These are phyloP conservation scores for Chlamydomonas reinhardtii DNA, from an alignment of 163 green algal species.

Conservation along the genomic window DNA sequence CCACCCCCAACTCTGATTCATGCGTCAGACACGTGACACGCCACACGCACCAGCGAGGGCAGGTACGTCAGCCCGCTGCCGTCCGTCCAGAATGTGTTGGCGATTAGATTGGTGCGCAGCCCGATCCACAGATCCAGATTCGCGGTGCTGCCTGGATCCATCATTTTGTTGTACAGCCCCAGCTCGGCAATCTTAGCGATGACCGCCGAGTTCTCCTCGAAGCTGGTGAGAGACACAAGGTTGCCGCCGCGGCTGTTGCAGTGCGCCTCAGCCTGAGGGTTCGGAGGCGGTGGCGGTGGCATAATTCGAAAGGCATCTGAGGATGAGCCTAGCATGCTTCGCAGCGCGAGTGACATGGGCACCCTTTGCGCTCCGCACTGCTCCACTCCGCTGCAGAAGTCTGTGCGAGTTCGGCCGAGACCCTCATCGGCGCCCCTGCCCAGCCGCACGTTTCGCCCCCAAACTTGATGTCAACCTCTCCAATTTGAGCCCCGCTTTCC, in stretches of 20 bases:
- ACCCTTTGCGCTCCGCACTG: no score
- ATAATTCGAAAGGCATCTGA: no score
- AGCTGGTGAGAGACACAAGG: background rate
- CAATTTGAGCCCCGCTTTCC: no score
- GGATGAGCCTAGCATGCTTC: no score
- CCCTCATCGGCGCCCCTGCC: no score
- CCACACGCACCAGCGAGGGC: background rate
- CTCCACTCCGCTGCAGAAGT: no score
- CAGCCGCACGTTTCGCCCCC: no score
- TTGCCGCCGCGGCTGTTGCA: conserved; percentile 29
- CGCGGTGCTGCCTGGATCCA: background rate
- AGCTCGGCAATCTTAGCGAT: background rate
- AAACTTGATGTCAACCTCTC: no score
- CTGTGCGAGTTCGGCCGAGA: no score
- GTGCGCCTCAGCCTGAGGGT: background rate
- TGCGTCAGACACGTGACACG: no score
- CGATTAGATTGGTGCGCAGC: background rate
- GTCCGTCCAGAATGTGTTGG: conserved; percentile 15
- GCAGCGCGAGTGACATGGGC: no score
- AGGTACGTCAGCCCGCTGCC: conserved; percentile 6
- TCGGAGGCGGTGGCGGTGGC: background rate
- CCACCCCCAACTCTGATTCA: no score
- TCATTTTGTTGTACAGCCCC: conserved; percentile 2
- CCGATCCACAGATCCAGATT: conserved; percentile 4
- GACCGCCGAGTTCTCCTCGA: background rate